Evolutionary conservation across 164 flowering plant genomes (phyloP).

Genomic region (Umbellularia californica): DNA sequence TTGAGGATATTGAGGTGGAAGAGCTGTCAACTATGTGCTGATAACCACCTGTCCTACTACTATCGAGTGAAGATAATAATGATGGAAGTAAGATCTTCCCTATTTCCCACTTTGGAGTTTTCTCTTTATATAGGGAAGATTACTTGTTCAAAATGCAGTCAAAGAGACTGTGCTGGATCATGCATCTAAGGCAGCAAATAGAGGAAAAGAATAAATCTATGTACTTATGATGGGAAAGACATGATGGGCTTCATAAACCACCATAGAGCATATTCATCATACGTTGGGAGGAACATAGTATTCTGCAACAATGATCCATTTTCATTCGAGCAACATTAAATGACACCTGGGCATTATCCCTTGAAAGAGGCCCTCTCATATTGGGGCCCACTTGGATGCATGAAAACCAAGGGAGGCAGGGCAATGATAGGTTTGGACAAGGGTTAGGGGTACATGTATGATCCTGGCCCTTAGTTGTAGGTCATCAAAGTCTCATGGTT

Average conservation of each 20-base stretch:
- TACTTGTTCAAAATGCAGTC: not conserved
- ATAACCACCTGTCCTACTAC: not conserved
- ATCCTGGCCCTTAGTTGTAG: too few species aligned
- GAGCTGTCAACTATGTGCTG: not conserved
- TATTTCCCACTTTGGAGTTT: not conserved
- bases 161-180: not conserved
- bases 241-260: not conserved
- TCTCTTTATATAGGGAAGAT: not conserved
- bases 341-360: too few species aligned
- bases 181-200: not conserved
- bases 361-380: too few species aligned
- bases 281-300: too few species aligned
- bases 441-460: too few species aligned
- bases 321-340: too few species aligned
- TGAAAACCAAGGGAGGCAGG: too few species aligned
- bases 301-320: not conserved
- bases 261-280: too few species aligned
- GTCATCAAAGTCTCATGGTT: too few species aligned
- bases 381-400: too few species aligned
- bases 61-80: not conserved
- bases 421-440: too few species aligned
- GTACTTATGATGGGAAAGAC: not conserved
- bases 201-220: not conserved
- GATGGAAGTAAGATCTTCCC: conserved; percentile 1
- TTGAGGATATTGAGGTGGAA: conserved; percentile 1